A percentile compares a stretch with the other conserved stretches of the same genome.
Conservation (phyloP, 2,329 filamentous ascomycete species). For the Calonectria crousiana region DNA sequence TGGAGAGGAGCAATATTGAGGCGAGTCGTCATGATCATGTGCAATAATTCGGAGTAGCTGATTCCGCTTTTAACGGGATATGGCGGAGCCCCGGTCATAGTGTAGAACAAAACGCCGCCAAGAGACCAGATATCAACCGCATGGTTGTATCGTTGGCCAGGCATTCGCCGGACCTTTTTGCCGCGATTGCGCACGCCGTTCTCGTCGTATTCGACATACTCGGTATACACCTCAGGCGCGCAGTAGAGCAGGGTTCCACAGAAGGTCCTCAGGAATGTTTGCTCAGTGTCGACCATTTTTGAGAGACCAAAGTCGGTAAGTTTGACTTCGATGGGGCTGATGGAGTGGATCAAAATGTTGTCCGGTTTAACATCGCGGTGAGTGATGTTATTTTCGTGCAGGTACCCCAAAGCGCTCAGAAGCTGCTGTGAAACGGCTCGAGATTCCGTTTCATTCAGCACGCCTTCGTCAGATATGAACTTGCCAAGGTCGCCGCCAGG, state of each 20-base stretch:
- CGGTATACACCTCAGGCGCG: slow-evolving; percentile 94
- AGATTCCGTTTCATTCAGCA: slow-evolving; percentile 76
- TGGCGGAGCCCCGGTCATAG: slow-evolving; percentile 83
- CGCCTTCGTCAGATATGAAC: slow-evolving; percentile 71
- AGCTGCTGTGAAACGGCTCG: slow-evolving; percentile 81
- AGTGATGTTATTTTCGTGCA: slow-evolving; percentile 90
- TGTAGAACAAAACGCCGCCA: slow-evolving; percentile 90
- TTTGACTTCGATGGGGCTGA: slow-evolving; percentile 84
- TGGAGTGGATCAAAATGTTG: slow-evolving; percentile 87
- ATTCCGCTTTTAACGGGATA: slow-evolving; percentile 83
- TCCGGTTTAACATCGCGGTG: slow-evolving; percentile 99
- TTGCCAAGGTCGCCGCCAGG: slow-evolving; percentile 85
- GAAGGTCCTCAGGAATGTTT: slow-evolving; percentile 95
- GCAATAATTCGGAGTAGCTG: slow-evolving; percentile 82
- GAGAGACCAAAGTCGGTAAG: slow-evolving; percentile 97
- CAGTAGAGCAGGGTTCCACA: slow-evolving; percentile 97
- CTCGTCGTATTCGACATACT: slow-evolving; percentile 76
- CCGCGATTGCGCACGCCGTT: slow-evolving; percentile 72
- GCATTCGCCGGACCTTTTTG: slow-evolving; percentile 70
- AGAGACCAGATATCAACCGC: slow-evolving; percentile 98
- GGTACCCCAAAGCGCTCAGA: slow-evolving; percentile 84
- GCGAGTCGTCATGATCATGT: slow-evolving; percentile 85
- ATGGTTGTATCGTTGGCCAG: slow-evolving; percentile 82
- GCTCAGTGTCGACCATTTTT: slow-evolving; percentile 90
- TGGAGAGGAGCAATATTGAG: slow-evolving; percentile 76